phyloP scores from a whole-genome alignment of 2,329 filamentous ascomycete genomes.

The Botryosphaeria dothidea region DNA sequence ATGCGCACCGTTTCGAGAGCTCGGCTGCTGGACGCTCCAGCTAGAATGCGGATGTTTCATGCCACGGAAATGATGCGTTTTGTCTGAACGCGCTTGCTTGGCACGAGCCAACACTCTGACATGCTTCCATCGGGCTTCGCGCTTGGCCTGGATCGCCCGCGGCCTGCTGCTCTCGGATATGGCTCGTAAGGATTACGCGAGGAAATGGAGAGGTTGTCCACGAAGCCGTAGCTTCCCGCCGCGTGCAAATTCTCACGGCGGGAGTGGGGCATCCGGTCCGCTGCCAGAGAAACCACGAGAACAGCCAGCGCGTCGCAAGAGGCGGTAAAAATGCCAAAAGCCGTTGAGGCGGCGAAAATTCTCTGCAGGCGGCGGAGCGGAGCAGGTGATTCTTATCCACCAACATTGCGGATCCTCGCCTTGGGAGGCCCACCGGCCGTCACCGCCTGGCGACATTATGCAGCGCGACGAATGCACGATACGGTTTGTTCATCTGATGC shows the following conservation, averaged over 20 bases:
- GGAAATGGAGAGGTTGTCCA: constrained; percentile 6
- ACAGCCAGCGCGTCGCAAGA: constrained; percentile 2
- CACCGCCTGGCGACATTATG: constrained; percentile 15
- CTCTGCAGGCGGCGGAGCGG: constrained; percentile 21
- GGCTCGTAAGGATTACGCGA: constrained; percentile 18
- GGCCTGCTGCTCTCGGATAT: constrained; percentile 14
- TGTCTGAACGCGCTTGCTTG: constrained; percentile 7
- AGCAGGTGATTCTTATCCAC: constrained; percentile 17
- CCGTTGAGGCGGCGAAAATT: constrained; percentile 19
- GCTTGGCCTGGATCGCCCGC: constrained; percentile 1
- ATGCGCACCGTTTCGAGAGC: background rate
- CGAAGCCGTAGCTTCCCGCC: constrained; percentile 12
- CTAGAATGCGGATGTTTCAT: constrained; percentile 17
- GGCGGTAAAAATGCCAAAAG: constrained; percentile 9
- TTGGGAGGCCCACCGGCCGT: constrained; percentile 18
- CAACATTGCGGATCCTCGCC: constrained; percentile 16
- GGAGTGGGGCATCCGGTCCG: constrained; percentile 13
- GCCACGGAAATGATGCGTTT: constrained; percentile 15
- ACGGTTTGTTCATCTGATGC: background rate
- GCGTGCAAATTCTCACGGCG: constrained; percentile 15
- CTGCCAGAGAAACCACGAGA: constrained; percentile 14
- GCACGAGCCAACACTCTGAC: constrained; percentile 11
- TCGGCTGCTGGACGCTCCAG: constrained; percentile 5
- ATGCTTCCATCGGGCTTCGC: constrained; percentile 14
- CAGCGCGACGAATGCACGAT: constrained; percentile 8